Percentiles rank a stretch among this genome's conserved stretches.
Conservation (phyloP, 371 early-diverging fungal genomes). For the Mortierella sp. region DNA sequence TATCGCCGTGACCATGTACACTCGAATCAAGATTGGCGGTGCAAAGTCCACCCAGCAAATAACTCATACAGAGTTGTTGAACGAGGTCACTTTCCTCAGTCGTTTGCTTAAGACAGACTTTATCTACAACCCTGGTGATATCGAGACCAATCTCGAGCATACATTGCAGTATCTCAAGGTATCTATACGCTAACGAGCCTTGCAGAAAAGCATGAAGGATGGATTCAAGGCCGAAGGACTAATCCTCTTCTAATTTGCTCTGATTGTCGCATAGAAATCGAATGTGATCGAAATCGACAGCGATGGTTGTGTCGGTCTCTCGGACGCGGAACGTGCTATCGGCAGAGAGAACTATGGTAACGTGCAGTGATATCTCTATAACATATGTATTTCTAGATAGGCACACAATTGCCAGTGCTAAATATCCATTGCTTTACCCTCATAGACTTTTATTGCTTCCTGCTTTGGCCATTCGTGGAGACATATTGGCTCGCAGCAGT, state of each 20-base stretch:
- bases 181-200: no score
- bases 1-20: slow-evolving; percentile 82
- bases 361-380: neutral
- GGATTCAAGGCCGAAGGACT: neutral
- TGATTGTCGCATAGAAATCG: no score
- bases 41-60: slow-evolving; percentile 70
- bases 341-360: slow-evolving; percentile 88
- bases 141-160: slow-evolving; percentile 75
- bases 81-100: slow-evolving; percentile 82
- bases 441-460: slow-evolving; percentile 88
- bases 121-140: slow-evolving; percentile 84
- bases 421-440: neutral
- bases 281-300: slow-evolving; percentile 68
- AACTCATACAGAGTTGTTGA: slow-evolving; percentile 63
- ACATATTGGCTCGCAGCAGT: slow-evolving; percentile 84
- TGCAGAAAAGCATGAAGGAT: no score
- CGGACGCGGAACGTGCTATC: slow-evolving; percentile 74
- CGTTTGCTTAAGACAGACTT: slow-evolving; percentile 86
- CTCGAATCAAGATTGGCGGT: slow-evolving; percentile 82
- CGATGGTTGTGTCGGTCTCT: slow-evolving; percentile 68
- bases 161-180: slow-evolving; percentile 74
- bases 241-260: no score
- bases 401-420: neutral
- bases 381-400: neutral
- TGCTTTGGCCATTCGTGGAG: slow-evolving; percentile 92